A percentile compares a stretch with the other conserved stretches of the same genome.
Evolutionary conservation across 495 filamentous ascomycete species (phyloP).

Genomic region (Aspergillus carlsbadensis): DNA sequence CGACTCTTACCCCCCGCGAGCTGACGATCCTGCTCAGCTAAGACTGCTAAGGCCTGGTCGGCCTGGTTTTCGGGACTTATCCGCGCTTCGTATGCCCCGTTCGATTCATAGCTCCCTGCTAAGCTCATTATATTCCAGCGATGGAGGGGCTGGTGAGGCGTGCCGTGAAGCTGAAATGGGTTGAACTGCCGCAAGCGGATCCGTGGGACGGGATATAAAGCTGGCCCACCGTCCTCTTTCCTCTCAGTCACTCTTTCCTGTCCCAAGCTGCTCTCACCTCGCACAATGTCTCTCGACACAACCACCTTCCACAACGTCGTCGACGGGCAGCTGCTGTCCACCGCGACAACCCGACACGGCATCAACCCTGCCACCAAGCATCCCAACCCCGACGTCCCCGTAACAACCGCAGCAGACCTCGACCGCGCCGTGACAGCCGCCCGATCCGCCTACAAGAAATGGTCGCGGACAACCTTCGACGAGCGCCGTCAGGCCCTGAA

Average conservation of each 20-base stretch:
- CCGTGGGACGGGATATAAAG: background rate
- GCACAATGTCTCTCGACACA: background rate
- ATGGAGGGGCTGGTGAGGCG: too few relatives aligned
- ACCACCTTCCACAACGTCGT: conserved; percentile 34
- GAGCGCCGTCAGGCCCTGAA: conserved; percentile 54
- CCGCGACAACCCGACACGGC: conserved; percentile 25
- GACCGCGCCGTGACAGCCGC: conserved; percentile 52
- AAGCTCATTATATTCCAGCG: too few relatives aligned
- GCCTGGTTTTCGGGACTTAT: too few relatives aligned
- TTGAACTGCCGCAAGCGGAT: background rate
- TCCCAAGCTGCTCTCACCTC: background rate
- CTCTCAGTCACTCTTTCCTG: background rate
- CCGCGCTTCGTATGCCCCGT: too few relatives aligned
- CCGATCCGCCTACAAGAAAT: conserved; percentile 47
- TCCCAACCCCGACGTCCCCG: conserved; percentile 51
- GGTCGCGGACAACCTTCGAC: conserved; percentile 49
- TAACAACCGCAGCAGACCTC: conserved; percentile 52
- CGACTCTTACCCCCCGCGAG: too few relatives aligned
- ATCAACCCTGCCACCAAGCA: conserved; percentile 21
- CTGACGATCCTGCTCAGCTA: too few relatives aligned
- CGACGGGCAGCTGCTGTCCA: conserved; percentile 34
- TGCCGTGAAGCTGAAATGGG: background rate
- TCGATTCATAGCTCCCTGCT: too few relatives aligned
- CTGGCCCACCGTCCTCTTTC: too few relatives aligned
- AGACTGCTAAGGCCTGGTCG: too few relatives aligned